Evolutionary conservation across 177 flowering plant species (phyloP).

Genomic region (Vitis hybrid): DNA sequence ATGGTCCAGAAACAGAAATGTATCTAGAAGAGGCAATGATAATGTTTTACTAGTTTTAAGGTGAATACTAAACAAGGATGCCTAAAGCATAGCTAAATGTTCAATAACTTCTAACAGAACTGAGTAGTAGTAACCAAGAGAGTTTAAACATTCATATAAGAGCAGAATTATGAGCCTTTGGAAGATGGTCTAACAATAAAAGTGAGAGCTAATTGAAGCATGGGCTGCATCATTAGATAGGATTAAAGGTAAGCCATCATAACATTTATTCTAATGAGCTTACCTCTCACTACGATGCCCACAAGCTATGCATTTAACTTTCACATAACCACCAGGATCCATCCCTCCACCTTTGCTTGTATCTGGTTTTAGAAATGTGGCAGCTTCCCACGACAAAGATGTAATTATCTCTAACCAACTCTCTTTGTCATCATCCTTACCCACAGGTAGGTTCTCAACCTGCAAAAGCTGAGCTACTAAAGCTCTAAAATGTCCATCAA

Average conservation of each 20-base stretch:
- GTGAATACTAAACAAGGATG: not conserved
- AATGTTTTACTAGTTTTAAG: not conserved
- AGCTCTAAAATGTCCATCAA: slow-evolving; percentile 91
- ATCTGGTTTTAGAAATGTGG: slow-evolving; percentile 83
- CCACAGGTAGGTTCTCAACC: slow-evolving; percentile 64
- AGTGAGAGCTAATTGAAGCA: too few species aligned
- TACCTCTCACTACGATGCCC: slow-evolving; percentile 79
- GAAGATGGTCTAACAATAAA: too few species aligned
- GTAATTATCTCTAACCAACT: slow-evolving; percentile 86
- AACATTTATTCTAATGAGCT: not conserved
- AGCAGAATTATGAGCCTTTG: too few species aligned
- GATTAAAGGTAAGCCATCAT: too few species aligned
- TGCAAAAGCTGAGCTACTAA: slow-evolving; percentile 81
- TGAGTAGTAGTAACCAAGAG: not conserved
- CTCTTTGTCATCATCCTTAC: slow-evolving; percentile 57
- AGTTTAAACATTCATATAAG: not conserved
- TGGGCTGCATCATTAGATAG: too few species aligned
- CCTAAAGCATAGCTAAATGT: not conserved
- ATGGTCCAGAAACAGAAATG: not conserved
- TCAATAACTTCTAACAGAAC: not conserved
- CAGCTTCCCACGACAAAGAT: slow-evolving; percentile 92
- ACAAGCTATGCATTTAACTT: slow-evolving; percentile 80
- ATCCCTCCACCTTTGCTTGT: slow-evolving; percentile 86
- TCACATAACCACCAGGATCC: slow-evolving; percentile 96
- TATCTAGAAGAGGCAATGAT: not conserved